Evolutionary conservation across 768 basidiomycete genomes (phyloP), one percentile per base, ranked within the genome.

Genomic region (Mycena crocata): DNA sequence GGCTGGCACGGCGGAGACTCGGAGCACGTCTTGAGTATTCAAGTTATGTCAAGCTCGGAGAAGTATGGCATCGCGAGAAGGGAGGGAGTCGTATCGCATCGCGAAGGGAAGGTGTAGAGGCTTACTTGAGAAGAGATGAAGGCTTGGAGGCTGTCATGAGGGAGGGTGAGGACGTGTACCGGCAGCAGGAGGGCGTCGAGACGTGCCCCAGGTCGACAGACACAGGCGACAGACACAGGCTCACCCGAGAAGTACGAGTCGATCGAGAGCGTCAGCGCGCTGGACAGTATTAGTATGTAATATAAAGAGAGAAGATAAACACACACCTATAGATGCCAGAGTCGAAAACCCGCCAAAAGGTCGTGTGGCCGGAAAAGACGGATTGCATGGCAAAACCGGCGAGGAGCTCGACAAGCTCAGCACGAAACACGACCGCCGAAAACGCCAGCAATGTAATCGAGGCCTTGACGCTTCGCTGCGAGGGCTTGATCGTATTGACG

Each of bases 241-340:
- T 79, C 79, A 57, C 84, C 74, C 95, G 97, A 98, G 77, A 97
- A 92, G 79, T 91, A 92, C 0, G 94, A 93, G 76, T 99, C 98
- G 31, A 97, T 81, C 0, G 74, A 15, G 0, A 90, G 72, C 0
- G 93, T 93, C 3, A 89, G 62, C 3, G 78, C 94, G n/a, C n/a
- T 94, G 70, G 4, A 44, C 17, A 35, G 19, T 32, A 54, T 67
- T 10, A 37, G 39, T 8, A 37, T 28, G 7, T 39, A 24, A 7
- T n/a, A n/a, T n/a, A n/a, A 30, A 24, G 19, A 44, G 44, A 2
- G 37, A 4, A 40, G 13, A 15, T 24, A 28, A 48, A 21, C n/a
- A n/a, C 83, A 64, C 44, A 91, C 93, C 84, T 45, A 88, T 75
- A 12, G 91, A 91, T 10, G 75, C 26, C 0, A 85, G 9, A 9